Base-by-base conservation (phyloP, 116 monocot genomes). In the Iris pallida region DNA sequence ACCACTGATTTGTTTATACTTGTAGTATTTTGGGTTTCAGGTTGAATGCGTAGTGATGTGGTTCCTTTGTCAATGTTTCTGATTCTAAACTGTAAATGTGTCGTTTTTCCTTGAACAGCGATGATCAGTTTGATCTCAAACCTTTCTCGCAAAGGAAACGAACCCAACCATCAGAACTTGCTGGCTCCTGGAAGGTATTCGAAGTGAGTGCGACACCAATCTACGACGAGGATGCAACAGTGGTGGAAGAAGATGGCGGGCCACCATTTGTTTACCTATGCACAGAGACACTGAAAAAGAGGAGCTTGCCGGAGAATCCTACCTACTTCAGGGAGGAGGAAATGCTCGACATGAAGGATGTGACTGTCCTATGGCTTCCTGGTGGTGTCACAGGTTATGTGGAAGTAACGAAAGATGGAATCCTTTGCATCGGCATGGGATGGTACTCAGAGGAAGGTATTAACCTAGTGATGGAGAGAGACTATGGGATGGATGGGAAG, bases 381-480 rank as follows among this genome's bases (percentile, higher is more conserved):
- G 88, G 90, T 49, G 88, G 90, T 16, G 85, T 90, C 55, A 88
- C 90, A 2, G 86, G 44, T 12, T 90, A 90, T 68, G 94, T 88
- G n/a, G 90, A 90, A 72, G 92, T 98, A 45, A 75, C 68, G 1
- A 73, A 83, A 52, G 93, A 98, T 20, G 98, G 98, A 8, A 65
- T 79, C 8, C 82, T 98, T 43, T 92, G 90, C 45, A 83, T 98
- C 3, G 98, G 98, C 0, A 77, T 90, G 41, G 90, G 98, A 20
- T 98, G 98, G 98, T 98, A 93, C 63, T 92, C 93, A 0, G 80
- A 98, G 13, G 98, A 98, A 70, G 98, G 98, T 44, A 70, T 88
- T 19, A 98, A 93, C 71, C 85, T 98, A 68, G 98, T 93, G 48
- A 98, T 98, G 93, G 98, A 98, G 78, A 90, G 98, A 75, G 98